Evolutionary conservation across 1,284 basidiomycete genomes (phyloP).

Genomic region (Cryptococcus sp.): DNA sequence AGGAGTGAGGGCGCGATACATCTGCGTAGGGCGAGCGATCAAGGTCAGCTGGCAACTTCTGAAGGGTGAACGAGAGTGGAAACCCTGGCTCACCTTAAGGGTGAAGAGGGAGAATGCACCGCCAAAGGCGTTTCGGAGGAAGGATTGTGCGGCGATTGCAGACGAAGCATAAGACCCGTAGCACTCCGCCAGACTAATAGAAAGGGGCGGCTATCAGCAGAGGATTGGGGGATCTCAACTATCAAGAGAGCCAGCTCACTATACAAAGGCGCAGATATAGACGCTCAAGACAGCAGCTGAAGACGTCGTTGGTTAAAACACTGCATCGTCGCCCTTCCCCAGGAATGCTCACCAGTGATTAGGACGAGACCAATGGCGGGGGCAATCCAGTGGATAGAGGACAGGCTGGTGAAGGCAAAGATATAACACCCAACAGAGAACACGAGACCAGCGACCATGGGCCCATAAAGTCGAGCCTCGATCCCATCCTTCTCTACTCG

Average conservation of each 20-base stretch:
- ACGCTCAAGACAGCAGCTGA: conserved; percentile 23
- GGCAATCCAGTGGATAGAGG: conserved; percentile 35
- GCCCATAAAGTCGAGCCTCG: conserved; percentile 68
- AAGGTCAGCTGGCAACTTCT: no score
- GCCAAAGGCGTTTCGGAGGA: conserved; percentile 28
- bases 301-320: not conserved
- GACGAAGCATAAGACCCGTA: conserved; percentile 27
- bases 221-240: not conserved
- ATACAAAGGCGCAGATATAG: conserved; percentile 41
- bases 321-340: not conserved
- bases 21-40: conserved; percentile 4
- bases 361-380: conserved; percentile 58
- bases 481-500: conserved; percentile 59
- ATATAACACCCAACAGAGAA: conserved; percentile 63
- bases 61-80: not conserved
- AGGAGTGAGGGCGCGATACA: conserved; percentile 24
- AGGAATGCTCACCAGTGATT: conserved; percentile 40
- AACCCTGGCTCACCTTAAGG: conserved; percentile 10
- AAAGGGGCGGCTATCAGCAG: not conserved
- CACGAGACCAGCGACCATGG: conserved; percentile 62
- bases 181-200: conserved; percentile 26
- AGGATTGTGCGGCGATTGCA: conserved; percentile 26
- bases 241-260: conserved; percentile 23
- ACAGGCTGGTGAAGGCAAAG: conserved; percentile 43
- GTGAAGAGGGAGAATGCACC: conserved; percentile 28